Base-by-base conservation (phyloP, 495 filamentous ascomycete genomes). In the Neurospora pannonica region DNA sequence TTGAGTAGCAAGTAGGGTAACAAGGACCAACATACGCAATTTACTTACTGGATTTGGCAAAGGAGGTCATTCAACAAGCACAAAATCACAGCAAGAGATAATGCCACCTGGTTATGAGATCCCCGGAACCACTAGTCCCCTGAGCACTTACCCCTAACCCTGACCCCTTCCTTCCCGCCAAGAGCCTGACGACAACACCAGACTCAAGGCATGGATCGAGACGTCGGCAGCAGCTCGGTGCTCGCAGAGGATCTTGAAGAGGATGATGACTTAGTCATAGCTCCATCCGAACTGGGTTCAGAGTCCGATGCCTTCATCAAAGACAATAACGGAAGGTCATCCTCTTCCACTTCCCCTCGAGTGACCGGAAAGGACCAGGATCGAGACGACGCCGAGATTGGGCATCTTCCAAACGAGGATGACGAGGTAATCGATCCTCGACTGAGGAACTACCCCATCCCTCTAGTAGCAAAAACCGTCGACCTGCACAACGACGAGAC, bases 391-490 rank as follows among this genome's bases (percentile, higher is more conserved):
- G n/a, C 72, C 31, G 70, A 70, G 43, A 71, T 38, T 34, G 71
- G 72, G 13, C 73, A 71, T 38, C 42, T 72, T 5, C 73, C 77
- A 17, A 62, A 9, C 67, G 74, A 78, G 1, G 36, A 73, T 11
- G 71, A 78, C 13, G 76, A 78, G 15, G 70, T 71, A 31, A 74
- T 76, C n/a, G 77, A 76, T 28, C 71, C 73, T 34, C 71, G 70
- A 17, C 74, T 77, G 0, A 75, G 34, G 38, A 71, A 78, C 72
- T 76, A 78, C 17, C 48, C 70, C 1, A 70, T 75, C 24, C 76
- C 76, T 17, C 75, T 76, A 11, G 75, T 76, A 36, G 73, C 73
- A 37, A 76, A 71, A 7, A 71, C 71, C 17, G 70, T 76, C 37
- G 72, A 76, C 71, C 24, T 78, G 40, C 69, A 76, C 60, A 74